Evolutionary conservation across 2,329 filamentous ascomycete genomes (phyloP), one percentile per base, ranked within the genome.

Genomic region (Microthyrium microscopicum): DNA sequence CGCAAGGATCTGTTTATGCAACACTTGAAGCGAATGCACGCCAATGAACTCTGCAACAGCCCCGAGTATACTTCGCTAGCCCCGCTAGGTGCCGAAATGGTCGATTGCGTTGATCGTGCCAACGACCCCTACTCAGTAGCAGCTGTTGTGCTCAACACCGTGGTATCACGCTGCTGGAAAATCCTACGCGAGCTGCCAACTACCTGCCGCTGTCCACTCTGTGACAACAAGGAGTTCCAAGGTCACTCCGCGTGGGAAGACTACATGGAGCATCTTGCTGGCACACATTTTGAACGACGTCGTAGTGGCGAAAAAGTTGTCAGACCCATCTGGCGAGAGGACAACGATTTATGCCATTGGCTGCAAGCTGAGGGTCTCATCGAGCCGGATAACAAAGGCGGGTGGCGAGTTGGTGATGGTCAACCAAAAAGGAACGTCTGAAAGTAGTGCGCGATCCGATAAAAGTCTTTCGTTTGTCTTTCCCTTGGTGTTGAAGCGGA

Each of bases 1-100:
- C 77, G 85, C 46, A 92, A 91, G 51, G 85, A 94, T 47, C 69
- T 94, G 7, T 93, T 85, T 57, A 82, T 77, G 0, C 83, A 92
- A 47, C 87, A 94, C 48, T 65, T 87, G 2, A 70, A 81, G 5
- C 77, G 87, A 29, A 91, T 91, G 81, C 85, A 94, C 49, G 62
- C 69, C 0, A 52, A 63, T 9, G 38, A 43, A 8, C 36, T 42
- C 13, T 11, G 24, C 24, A 29, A 21, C 36, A 39, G n/a, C 20
- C 25, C n/a, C 13, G 13, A 5, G 13, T 6, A 15, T 8, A 20
- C 26, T 17, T 34, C 35, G 40, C 43, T 30, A 42, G 47, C 39
- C 45, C 43, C 26, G 51, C 57, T 39, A 44, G 53, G 36, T 41
- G 42, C 66, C 57, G 45, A 70, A 68, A 44, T 9, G 26, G 26